Conservation (phyloP, 768 basidiomycete genomes). For the Coprinellus micaceus region DNA sequence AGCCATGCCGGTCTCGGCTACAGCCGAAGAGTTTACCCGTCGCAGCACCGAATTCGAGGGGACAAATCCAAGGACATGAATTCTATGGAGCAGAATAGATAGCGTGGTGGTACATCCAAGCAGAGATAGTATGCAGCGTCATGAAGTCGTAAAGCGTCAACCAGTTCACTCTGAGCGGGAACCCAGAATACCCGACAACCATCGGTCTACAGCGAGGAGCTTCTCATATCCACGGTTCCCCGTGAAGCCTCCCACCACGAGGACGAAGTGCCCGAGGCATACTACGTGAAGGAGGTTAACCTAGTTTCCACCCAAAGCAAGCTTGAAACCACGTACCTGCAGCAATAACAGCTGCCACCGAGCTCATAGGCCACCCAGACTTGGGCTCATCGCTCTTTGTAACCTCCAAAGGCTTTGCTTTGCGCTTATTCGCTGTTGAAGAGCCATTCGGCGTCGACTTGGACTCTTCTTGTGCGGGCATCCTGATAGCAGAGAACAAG, state of each 20-base stretch:
- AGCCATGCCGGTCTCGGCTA: no score
- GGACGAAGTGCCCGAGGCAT: conserved; percentile 46
- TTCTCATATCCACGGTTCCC: conserved; percentile 45
- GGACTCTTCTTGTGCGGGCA: conserved; percentile 6
- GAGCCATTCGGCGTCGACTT: background rate
- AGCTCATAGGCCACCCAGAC: conserved; percentile 29
- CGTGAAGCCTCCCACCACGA: conserved; percentile 45
- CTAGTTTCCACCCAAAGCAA: background rate
- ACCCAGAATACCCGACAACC: conserved; percentile 25
- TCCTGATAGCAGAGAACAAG: conserved; percentile 33
- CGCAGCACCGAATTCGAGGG: no score
- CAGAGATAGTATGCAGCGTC: no score
- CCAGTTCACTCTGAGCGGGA: no score
- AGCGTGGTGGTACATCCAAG: no score
- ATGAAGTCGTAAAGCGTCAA: no score
- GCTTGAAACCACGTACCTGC: conserved; percentile 24
- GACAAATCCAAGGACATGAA: no score
- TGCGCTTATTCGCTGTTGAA: background rate
- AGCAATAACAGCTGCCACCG: conserved; percentile 32
- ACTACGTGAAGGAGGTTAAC: conserved; percentile 28
- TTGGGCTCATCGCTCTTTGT: conserved; percentile 8
- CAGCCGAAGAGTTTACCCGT: no score
- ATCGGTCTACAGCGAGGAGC: conserved; percentile 37
- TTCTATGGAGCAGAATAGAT: no score
- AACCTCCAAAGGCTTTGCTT: background rate